These are phyloP conservation scores for Xylariomycetidae sp. DNA, from an alignment of 2,329 filamentous ascomycete species.

Conservation along the genomic window DNA sequence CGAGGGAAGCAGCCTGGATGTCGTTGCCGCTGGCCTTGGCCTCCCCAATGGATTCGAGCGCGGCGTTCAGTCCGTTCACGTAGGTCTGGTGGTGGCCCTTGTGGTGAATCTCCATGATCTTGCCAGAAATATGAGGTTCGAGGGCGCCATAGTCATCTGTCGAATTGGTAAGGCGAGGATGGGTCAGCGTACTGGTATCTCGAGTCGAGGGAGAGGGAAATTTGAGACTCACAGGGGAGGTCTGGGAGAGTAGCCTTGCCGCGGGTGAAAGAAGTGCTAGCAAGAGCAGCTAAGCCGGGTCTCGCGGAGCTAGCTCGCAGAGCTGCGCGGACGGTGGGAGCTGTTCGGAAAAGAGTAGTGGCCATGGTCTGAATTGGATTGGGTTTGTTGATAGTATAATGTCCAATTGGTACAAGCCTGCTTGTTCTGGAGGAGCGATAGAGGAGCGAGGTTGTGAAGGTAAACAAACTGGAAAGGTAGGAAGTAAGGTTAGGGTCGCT, in stretches of 20 bases:
- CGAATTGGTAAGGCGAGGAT: no score
- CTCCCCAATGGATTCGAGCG: conserved; percentile 61
- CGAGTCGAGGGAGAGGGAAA: no score
- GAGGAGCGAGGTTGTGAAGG: no score
- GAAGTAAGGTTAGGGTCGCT: no score
- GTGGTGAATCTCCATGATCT: conserved; percentile 85
- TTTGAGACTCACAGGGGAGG: conserved; percentile 60
- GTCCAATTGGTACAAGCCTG: background rate
- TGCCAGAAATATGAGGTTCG: conserved; percentile 70
- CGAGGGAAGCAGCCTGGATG: conserved; percentile 23
- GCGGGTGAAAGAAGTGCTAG: conserved; percentile 72
- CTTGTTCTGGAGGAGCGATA: no score
- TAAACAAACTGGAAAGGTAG: no score
- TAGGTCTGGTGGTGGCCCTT: conserved; percentile 80
- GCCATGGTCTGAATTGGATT: conserved; percentile 54
- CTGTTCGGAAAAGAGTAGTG: conserved; percentile 67
- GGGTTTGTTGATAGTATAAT: background rate
- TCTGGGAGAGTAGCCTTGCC: conserved; percentile 93
- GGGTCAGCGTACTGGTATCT: no score
- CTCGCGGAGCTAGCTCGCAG: conserved; percentile 63
- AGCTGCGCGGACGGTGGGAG: conserved; percentile 63
- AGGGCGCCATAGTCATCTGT: conserved; percentile 94
- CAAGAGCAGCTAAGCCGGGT: conserved; percentile 56
- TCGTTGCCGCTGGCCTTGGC: conserved; percentile 47
- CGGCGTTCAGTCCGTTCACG: conserved; percentile 70